phyloP scores from a whole-genome alignment of 306 rosid species.

The Fragaria ananassa region DNA sequence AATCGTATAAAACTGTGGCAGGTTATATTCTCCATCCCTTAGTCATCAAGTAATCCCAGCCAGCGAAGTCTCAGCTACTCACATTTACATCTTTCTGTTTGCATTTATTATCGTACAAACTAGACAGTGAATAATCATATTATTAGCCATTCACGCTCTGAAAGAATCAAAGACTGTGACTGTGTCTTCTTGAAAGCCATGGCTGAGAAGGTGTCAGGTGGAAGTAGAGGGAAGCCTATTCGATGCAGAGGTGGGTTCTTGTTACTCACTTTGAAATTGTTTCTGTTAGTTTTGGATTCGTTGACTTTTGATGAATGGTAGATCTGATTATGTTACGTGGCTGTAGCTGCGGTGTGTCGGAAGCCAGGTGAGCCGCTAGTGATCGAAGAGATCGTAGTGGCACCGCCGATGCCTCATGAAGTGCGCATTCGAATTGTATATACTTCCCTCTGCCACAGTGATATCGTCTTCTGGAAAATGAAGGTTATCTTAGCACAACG shows the following conservation, averaged over 20 bases:
- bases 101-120: not conserved
- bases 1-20: not conserved
- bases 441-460: conserved; percentile 74
- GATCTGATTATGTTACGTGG: not conserved
- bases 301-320: not conserved
- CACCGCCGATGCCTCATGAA: conserved; percentile 75
- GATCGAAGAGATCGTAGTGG: conserved; percentile 69
- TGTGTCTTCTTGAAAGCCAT: conserved; percentile 21
- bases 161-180: not conserved
- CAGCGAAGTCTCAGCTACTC: not conserved
- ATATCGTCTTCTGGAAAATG: conserved; percentile 71
- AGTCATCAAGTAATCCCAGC: not conserved
- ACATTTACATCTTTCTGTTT: not conserved
- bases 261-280: not conserved
- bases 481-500: conserved; percentile 34
- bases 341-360: conserved; percentile 65
- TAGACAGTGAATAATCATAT: not conserved
- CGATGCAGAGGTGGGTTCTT: conserved; percentile 71
- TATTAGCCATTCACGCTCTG: not conserved
- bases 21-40: not conserved
- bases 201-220: conserved; percentile 34
- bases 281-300: not conserved
- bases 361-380: conserved; percentile 57
- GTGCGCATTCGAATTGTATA: conserved; percentile 65
- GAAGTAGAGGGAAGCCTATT: conserved; percentile 48